Percentiles rank a stretch among this genome's conserved stretches.
These are phyloP conservation scores for Pestalotiopsis sp. DNA, from an alignment of 2,329 filamentous ascomycete genomes.

Conservation along the genomic window DNA sequence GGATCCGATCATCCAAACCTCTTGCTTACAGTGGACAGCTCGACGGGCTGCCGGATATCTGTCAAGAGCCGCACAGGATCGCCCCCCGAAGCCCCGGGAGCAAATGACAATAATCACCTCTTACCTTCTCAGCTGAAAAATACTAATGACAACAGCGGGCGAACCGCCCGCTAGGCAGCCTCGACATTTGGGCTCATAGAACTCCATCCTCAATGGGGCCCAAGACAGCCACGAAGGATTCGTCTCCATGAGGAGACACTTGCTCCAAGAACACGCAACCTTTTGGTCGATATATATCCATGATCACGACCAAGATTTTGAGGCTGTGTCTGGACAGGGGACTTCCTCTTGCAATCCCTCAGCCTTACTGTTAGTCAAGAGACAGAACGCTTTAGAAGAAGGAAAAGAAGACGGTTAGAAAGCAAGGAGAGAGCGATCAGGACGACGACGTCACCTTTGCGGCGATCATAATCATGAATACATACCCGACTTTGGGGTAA, in stretches of 20 bases:
- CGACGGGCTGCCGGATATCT: neutral
- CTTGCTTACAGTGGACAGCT: neutral
- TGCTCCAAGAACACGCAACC: neutral
- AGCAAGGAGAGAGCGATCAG: neutral
- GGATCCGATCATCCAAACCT: neutral
- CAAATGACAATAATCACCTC: neutral
- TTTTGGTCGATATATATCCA: neutral
- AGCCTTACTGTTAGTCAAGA: neutral
- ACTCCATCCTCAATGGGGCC: neutral
- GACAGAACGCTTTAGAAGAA: neutral
- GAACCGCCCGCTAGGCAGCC: slow-evolving; percentile 3
- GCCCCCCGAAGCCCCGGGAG: neutral
- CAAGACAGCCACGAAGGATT: slow-evolving; percentile 1
- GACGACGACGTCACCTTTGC: neutral
- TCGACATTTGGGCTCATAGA: neutral
- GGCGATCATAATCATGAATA: neutral
- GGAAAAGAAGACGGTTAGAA: neutral
- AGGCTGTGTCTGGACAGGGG: neutral
- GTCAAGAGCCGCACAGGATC: neutral
- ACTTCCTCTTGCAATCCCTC: neutral
- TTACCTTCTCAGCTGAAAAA: neutral
- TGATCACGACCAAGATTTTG: neutral
- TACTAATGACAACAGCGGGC: neutral
- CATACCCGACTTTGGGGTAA: neutral
- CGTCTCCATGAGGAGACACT: neutral